Evolutionary conservation across 2,329 filamentous ascomycete species (phyloP), one percentile per base, ranked within the genome.

Genomic region (Sporothrix dimorphospora): DNA sequence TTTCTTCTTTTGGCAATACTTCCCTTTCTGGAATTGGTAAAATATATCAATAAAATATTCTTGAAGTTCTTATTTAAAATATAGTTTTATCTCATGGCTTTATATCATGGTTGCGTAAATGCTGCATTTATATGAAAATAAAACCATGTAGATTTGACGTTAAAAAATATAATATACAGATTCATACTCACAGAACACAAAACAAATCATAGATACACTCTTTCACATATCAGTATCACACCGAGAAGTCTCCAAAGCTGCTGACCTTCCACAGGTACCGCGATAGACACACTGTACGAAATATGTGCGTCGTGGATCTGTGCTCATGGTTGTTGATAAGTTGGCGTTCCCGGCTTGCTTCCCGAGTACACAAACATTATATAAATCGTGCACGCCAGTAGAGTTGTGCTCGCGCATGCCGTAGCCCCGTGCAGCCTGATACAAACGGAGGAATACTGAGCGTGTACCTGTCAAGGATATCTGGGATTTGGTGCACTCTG

Each of bases 1-100:
- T 61, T 61, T 34, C 34, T 38, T 40, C 19, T 61, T 61, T 61
- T 40, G 57, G 57, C 30, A 61, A 61, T 40, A 11, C 38, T 63
- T 63, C 57, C 38, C 4, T 19, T 21, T 61, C 9, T 42, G 34
- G 38, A 34, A 24, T 3, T 24, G 7, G 11, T 12, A 9, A 16
- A 21, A 40, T 21, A n/a, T 59, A n/a, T n/a, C n/a, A n/a, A n/a
- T n/a, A n/a, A n/a, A n/a, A n/a, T n/a, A n/a, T n/a, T n/a, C n/a
- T n/a, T n/a, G n/a, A n/a, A n/a, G n/a, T n/a, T n/a, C n/a, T n/a
- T n/a, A n/a, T n/a, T n/a, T n/a, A n/a, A n/a, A n/a, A n/a, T n/a
- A n/a, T n/a, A n/a, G n/a, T n/a, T n/a, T n/a, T n/a, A n/a, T n/a
- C n/a, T n/a, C n/a, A n/a, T n/a, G n/a, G n/a, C n/a, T n/a, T n/a